Percentiles rank a stretch among this genome's conserved stretches.
Evolutionary conservation across 2,329 filamentous ascomycete genomes (phyloP).

Genomic region (Cadophora gregata): DNA sequence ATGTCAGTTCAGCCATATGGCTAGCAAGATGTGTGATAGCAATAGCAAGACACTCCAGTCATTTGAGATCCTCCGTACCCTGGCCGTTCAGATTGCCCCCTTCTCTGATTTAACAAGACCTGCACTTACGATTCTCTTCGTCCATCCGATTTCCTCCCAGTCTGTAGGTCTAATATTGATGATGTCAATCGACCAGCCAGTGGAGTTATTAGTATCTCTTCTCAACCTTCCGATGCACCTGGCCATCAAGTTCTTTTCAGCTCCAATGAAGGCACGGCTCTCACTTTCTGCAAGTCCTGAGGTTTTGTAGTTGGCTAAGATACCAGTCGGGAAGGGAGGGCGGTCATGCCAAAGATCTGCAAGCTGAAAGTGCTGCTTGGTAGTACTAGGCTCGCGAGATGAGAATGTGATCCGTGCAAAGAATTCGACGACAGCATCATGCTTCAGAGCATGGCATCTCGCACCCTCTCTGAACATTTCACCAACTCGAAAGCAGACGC

Average conservation of each 20-base stretch:
- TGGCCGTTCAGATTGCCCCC: constrained; percentile 16
- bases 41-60: constrained; percentile 29
- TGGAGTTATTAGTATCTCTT: constrained; percentile 47
- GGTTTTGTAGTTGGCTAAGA: constrained; percentile 54
- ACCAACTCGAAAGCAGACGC: constrained; percentile 68
- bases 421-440: constrained; percentile 65
- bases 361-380: constrained; percentile 68
- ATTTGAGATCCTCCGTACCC: constrained; percentile 14
- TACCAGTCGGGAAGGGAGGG: constrained; percentile 58
- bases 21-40: constrained; percentile 35
- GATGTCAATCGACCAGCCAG: constrained; percentile 50
- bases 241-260: constrained; percentile 47
- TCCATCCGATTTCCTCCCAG: constrained; percentile 60
- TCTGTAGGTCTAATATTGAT: constrained; percentile 57
- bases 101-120: constrained; percentile 28
- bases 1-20: constrained; percentile 35
- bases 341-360: constrained; percentile 65
- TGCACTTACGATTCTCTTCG: constrained; percentile 51
- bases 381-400: constrained; percentile 54
- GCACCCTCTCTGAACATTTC: constrained; percentile 60
- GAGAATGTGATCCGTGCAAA: constrained; percentile 67
- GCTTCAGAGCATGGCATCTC: constrained; percentile 51
- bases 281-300: constrained; percentile 53
- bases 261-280: constrained; percentile 50
- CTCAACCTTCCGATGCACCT: constrained; percentile 56